phyloP scores from a whole-genome alignment of 768 basidiomycete species.

The Mycena haematopus region DNA sequence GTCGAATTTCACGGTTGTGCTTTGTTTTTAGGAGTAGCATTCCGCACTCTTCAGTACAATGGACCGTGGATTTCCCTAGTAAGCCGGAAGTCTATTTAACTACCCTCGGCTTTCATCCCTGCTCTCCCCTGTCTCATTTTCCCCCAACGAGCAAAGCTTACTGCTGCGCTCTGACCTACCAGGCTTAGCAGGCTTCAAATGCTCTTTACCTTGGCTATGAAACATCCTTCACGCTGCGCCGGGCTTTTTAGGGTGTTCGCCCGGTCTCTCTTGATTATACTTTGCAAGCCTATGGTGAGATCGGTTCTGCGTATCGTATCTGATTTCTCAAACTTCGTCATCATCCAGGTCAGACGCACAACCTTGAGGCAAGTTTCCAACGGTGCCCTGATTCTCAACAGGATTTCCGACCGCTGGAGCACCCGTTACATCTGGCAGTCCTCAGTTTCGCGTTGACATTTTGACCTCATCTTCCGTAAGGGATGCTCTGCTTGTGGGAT shows the following conservation, averaged over 20 bases:
- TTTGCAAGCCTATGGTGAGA: too few species aligned
- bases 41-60: slow-evolving; percentile 1
- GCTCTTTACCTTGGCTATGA: not conserved
- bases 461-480: slow-evolving; percentile 6
- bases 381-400: not conserved
- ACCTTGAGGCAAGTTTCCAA: not conserved
- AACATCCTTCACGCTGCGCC: not conserved
- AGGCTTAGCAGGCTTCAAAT: slow-evolving; percentile 13
- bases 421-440: not conserved
- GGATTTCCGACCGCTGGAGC: not conserved
- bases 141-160: slow-evolving; percentile 7
- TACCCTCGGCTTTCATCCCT: slow-evolving; percentile 15
- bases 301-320: not conserved
- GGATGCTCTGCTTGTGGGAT: slow-evolving; percentile 15
- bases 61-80: not conserved
- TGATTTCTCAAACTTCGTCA: not conserved
- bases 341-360: too few species aligned
- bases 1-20: not conserved
- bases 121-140: slow-evolving; percentile 1
- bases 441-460: slow-evolving; percentile 1
- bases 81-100: slow-evolving; percentile 18
- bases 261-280: not conserved
- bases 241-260: not conserved
- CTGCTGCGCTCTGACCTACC: slow-evolving; percentile 7
- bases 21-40: slow-evolving; percentile 12